Base-by-base conservation (phyloP, 106 monocot genomes). In the Dendrobium officinale region DNA sequence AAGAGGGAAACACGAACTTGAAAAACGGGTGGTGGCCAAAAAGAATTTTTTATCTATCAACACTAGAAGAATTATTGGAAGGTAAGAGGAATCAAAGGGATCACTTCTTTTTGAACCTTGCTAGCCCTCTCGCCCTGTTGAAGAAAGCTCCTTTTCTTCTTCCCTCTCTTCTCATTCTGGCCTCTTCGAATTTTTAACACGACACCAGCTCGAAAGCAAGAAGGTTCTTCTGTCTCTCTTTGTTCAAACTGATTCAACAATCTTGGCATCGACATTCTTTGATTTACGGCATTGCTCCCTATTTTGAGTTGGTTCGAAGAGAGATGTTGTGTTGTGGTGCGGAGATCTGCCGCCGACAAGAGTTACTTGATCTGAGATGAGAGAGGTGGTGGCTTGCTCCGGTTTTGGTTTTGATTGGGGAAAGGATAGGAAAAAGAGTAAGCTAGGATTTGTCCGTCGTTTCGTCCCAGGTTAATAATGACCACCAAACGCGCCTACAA, bases 401-500 rank as follows among this genome's bases (percentile, higher is more conserved):
- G 27, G n/a, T 41, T 74, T 13, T 49, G 76, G 9, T n/a, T 76
- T 76, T n/a, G 9, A 26, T 49, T 76, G 22, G 10, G 42, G 24
- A 76, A 49, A 24, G 76, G 76, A 22, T n/a, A 76, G 26, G 47
- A 22, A 9, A 18, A 76, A 76, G 26, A 76, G 24, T 22, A 76
- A 49, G 48, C 10, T 7, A 19, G 49, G 40, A 10, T 76, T 76
- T 76, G 49, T 49, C 49, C 49, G 48, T 19, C 3, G 76, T 49
- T 76, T 49, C 48, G 76, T 44, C 40, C 22, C 75, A 55, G 83
- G 77, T 77, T 81, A 81, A 91, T 86, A 92, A 84, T 89, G 82
- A 88, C 91, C 66, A 89, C 95, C 78, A 95, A 95, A 86, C 90
- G 95, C 77, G 95, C 95, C 16, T 95, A 95, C 87, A 95, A 95